phyloP scores from a whole-genome alignment of 2,329 filamentous ascomycete genomes.

The Fusarium ambrosium region DNA sequence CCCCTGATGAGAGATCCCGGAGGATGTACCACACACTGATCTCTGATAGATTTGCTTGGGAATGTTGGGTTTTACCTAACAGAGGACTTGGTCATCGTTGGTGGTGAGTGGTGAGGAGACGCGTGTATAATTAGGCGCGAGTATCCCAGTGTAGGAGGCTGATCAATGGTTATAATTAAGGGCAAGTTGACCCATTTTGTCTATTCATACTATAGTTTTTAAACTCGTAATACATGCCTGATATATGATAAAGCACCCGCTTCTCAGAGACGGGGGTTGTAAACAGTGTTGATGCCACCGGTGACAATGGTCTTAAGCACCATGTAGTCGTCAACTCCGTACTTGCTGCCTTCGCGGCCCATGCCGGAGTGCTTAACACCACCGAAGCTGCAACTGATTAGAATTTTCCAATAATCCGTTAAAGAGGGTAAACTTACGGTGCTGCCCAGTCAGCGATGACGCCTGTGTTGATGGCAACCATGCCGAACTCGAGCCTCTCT shows the following conservation, averaged over 20 bases:
- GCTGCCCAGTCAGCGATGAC: conserved; percentile 47
- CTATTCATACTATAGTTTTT: not conserved
- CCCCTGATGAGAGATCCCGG: not conserved
- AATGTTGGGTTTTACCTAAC: too few species aligned
- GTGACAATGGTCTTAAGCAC: conserved; percentile 68
- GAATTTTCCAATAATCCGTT: not conserved
- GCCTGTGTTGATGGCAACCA: conserved; percentile 76
- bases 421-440: conserved; percentile 37
- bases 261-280: conserved; percentile 7
- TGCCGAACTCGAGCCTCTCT: conserved; percentile 77
- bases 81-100: not conserved
- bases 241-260: not conserved
- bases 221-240: conserved; percentile 2
- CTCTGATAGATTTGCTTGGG: not conserved
- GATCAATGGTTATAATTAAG: not conserved
- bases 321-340: conserved; percentile 72
- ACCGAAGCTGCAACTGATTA: conserved; percentile 59
- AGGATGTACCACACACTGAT: not conserved
- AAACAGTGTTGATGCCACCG: conserved; percentile 43
- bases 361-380: conserved; percentile 74
- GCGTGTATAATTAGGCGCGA: not conserved
- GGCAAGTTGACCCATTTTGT: not conserved
- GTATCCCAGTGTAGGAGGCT: not conserved
- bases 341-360: conserved; percentile 71
- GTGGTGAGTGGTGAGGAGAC: not conserved